phyloP scores from a whole-genome alignment of 345 rosid species.

The Cochlearia excelsa region DNA sequence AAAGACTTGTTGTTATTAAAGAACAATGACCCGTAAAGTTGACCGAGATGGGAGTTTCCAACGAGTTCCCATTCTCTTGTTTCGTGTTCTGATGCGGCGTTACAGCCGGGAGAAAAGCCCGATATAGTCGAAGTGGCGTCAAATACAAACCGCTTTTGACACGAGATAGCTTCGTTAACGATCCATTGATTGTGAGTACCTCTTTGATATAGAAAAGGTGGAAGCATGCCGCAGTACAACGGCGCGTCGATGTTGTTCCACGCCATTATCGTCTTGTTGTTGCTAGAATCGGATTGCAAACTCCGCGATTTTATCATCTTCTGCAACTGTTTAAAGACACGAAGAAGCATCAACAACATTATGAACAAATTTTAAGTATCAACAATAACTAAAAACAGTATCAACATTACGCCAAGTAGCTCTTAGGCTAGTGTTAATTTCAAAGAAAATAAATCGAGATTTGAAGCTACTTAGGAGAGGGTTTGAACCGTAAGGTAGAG shows the following conservation, averaged over 20 bases:
- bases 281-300: constrained; percentile 39
- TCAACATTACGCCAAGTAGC: too few relatives aligned
- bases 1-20: constrained; percentile 45
- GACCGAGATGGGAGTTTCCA: constrained; percentile 70
- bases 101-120: constrained; percentile 39
- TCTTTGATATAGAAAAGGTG: constrained; percentile 76
- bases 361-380: background rate
- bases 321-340: constrained; percentile 62
- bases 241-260: constrained; percentile 66
- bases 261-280: constrained; percentile 59
- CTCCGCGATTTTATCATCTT: constrained; percentile 42
- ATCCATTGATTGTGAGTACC: constrained; percentile 68
- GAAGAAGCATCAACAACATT: constrained; percentile 38
- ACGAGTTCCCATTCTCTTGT: constrained; percentile 67
- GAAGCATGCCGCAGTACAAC: constrained; percentile 68
- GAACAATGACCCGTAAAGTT: constrained; percentile 58
- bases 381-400: too few relatives aligned
- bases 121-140: constrained; percentile 75
- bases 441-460: too few relatives aligned
- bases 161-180: constrained; percentile 60
- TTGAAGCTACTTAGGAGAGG: too few relatives aligned
- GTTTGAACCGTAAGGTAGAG: too few relatives aligned
- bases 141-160: constrained; percentile 64
- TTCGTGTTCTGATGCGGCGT: constrained; percentile 21
- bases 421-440: too few relatives aligned